Conservation (phyloP, 129 eudicot species). For the Oenanthe sinensis region DNA sequence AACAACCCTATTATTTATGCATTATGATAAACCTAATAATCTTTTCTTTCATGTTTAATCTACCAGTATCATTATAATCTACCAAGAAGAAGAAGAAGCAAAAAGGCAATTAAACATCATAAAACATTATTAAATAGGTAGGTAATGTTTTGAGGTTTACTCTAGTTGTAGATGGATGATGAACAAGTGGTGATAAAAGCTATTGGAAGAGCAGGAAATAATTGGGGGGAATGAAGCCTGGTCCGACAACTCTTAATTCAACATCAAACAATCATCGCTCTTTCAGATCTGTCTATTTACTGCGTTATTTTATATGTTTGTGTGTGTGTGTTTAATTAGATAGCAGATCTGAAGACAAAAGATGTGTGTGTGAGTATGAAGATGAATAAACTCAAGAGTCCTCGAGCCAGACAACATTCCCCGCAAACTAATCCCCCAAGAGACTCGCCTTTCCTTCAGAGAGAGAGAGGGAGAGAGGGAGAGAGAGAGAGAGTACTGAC, state of each 20-base stretch:
- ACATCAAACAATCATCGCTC: neutral
- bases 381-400: conserved; percentile 11
- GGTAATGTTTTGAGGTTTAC: neutral
- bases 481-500: neutral
- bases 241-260: conserved; percentile 40
- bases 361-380: neutral
- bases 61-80: neutral
- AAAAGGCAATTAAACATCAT: neutral
- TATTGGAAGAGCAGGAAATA: neutral
- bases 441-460: neutral
- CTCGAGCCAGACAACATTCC: conserved; percentile 56
- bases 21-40: too few relatives aligned
- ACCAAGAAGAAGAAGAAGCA: too few relatives aligned
- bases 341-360: neutral
- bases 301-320: too few relatives aligned
- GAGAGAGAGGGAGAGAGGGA: too few relatives aligned
- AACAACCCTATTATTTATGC: neutral
- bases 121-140: neutral
- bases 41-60: neutral
- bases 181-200: neutral
- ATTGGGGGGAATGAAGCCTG: conserved; percentile 73
- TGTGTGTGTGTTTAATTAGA: too few relatives aligned
- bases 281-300: neutral
- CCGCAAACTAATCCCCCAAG: conserved; percentile 11
- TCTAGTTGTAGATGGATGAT: neutral